Evolutionary conservation across 108 stramenopile genomes (phyloP).

Genomic region (Fistulifera pelliculosa): DNA sequence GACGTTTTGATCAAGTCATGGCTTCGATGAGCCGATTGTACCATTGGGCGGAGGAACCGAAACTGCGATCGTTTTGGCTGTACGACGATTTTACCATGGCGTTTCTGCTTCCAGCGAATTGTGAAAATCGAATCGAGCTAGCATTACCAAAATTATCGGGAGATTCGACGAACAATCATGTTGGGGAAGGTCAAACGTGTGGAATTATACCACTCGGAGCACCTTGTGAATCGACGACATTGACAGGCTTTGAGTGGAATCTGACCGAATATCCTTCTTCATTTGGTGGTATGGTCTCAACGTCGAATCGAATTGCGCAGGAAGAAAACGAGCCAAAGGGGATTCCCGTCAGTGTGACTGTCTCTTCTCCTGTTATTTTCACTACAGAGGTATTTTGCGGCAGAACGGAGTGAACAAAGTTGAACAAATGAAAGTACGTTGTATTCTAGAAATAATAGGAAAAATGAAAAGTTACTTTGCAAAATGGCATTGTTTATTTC

Average conservation of each 20-base stretch:
- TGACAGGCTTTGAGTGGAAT: conserved; percentile 74
- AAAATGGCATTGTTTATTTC: too few relatives aligned
- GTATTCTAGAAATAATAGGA: too few relatives aligned
- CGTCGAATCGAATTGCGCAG: conserved; percentile 50
- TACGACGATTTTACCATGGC: conserved; percentile 70
- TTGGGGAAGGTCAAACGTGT: conserved; percentile 76
- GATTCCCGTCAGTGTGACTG: too few relatives aligned
- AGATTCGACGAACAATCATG: conserved; percentile 13
- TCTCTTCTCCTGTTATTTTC: too few relatives aligned
- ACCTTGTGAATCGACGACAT: conserved; percentile 45
- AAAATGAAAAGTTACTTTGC: too few relatives aligned
- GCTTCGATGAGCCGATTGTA: conserved; percentile 58
- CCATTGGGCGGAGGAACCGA: conserved; percentile 39
- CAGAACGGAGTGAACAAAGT: too few relatives aligned
- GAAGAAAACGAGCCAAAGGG: too few relatives aligned
- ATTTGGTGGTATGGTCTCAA: conserved; percentile 67
- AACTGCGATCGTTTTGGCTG: conserved; percentile 30
- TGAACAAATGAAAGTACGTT: too few relatives aligned
- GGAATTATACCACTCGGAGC: conserved; percentile 66
- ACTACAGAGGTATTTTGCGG: too few relatives aligned
- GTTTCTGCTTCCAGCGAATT: conserved; percentile 37
- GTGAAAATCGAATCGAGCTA: conserved; percentile 34
- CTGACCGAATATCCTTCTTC: conserved; percentile 50
- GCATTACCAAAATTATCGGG: conserved; percentile 14
- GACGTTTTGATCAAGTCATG: conserved; percentile 88